Conservation (phyloP, 495 filamentous ascomycete species). For the Daldinia childiae region DNA sequence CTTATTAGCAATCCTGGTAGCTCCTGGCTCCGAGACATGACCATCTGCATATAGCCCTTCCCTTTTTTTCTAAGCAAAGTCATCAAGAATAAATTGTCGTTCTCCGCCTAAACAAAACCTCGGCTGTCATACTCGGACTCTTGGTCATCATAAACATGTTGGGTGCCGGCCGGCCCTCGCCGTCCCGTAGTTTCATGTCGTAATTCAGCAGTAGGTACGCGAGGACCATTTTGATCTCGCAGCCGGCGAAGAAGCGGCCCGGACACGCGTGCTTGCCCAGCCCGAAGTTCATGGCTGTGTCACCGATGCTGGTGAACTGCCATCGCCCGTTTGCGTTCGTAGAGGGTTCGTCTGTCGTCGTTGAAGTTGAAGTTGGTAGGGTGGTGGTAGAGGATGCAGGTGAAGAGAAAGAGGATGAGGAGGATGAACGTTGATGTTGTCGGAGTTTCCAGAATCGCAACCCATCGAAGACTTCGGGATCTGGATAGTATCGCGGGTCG, state of each 20-base stretch:
- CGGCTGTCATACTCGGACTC: conserved; percentile 44
- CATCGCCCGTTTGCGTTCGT: conserved; percentile 33
- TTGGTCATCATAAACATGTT: conserved; percentile 50
- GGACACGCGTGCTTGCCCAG: conserved; percentile 64
- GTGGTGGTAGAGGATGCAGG: not conserved
- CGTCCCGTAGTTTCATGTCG: conserved; percentile 57
- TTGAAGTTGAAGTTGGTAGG: not conserved
- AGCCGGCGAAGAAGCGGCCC: conserved; percentile 63
- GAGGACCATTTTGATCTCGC: conserved; percentile 61
- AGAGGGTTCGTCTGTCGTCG: not conserved
- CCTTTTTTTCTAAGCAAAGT: not conserved
- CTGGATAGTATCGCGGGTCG: conserved; percentile 46
- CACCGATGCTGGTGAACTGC: conserved; percentile 57
- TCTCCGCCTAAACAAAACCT: conserved; percentile 49
- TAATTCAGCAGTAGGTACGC: conserved; percentile 55
- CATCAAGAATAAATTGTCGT: not conserved
- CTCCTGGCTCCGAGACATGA: conserved; percentile 37
- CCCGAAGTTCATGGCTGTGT: conserved; percentile 60
- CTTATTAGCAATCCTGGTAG: conserved; percentile 19
- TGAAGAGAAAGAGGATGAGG: conserved; percentile 2
- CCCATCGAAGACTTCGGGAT: conserved; percentile 62
- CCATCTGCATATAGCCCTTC: not conserved
- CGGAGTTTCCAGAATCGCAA: conserved; percentile 62
- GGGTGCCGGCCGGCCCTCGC: conserved; percentile 49
- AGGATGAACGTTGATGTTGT: conserved; percentile 38